A percentile compares a stretch with the other conserved stretches of the same genome.
Conservation (phyloP, 116 monocot species). For the Dioscorea cayenensis region DNA sequence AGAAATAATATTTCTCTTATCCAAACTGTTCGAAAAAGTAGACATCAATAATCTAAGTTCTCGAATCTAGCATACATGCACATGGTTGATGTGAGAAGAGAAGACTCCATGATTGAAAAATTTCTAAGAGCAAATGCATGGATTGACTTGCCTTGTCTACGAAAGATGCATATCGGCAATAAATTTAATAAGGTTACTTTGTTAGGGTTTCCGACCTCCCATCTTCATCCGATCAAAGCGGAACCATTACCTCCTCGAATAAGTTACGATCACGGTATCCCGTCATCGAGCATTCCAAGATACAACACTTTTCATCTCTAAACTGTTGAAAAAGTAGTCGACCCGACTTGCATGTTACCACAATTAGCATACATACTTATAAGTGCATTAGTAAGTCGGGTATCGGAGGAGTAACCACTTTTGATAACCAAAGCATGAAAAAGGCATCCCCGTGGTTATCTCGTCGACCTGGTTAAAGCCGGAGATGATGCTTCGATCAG, state of each 20-base stretch:
- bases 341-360: conserved; percentile 20
- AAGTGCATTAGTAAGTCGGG: conserved; percentile 53
- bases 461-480: conserved; percentile 21
- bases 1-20: conserved; percentile 30
- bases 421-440: conserved; percentile 44
- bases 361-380: conserved; percentile 62
- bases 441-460: conserved; percentile 21
- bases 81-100: conserved; percentile 47
- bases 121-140: conserved; percentile 60
- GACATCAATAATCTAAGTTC: conserved; percentile 23
- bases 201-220: conserved; percentile 27
- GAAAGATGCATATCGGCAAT: conserved; percentile 32
- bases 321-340: conserved; percentile 29
- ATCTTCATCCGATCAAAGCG: conserved; percentile 38
- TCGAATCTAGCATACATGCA: conserved; percentile 58
- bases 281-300: conserved; percentile 63
- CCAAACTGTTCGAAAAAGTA: conserved; percentile 32
- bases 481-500: conserved; percentile 47
- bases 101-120: conserved; percentile 15
- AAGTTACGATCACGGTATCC: conserved; percentile 39
- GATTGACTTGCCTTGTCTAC: conserved; percentile 37
- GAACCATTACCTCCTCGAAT: conserved; percentile 20
- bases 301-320: conserved; percentile 23
- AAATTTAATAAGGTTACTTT: conserved; percentile 49
- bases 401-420: conserved; percentile 44